Evolutionary conservation across 2,329 filamentous ascomycete species (phyloP), one percentile per base, ranked within the genome.

Genomic region (Aureobasidium sp.): DNA sequence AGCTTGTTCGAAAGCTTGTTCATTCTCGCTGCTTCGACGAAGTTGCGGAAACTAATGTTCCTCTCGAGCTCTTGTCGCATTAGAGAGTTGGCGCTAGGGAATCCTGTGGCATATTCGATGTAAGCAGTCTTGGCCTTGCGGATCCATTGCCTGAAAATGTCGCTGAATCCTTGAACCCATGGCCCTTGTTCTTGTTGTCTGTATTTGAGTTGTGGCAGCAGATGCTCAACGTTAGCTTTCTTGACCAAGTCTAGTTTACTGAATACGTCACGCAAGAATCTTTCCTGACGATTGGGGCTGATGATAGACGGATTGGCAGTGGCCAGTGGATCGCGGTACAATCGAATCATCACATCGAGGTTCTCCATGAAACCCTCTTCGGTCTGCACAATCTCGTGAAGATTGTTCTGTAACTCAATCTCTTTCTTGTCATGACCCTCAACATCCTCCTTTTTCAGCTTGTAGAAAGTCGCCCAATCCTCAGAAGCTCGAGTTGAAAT

Each of bases 61-160:
- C 87, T 84, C 51, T 92, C 87, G 0, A 87, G 82, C 75, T 99
- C 94, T 71, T 88, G 89, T 59, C 91, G 87, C 20, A 99, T 85
- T 59, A 92, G 79, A 71, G 90, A 92, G 41, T 86, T 87, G 1
- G 94, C 93, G 63, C 87, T 86, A 0, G 93, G 93, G 68, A 94
- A 97, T 0, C 87, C 87, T 1, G 88, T 87, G 42, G 93, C 93
- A 73, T 97, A 99, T 63, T 96, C 91, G 64, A 97, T 86, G 72
- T 97, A 99, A 12, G 90, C 88, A 2, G 83, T 79, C 73, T 88
- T 91, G 36, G 94, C 94, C 74, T 97, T 97, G 66, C 94, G 85
- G 65, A 97, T 96, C 94, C 94, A 99, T 76, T 99, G 94, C 63
- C 94, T 83, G 79, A 99, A 97, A 55, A 99, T 90, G 70, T 97